Evolutionary conservation across 805 yeast species (phyloP).

Genomic region (Ogataea philodendri): DNA sequence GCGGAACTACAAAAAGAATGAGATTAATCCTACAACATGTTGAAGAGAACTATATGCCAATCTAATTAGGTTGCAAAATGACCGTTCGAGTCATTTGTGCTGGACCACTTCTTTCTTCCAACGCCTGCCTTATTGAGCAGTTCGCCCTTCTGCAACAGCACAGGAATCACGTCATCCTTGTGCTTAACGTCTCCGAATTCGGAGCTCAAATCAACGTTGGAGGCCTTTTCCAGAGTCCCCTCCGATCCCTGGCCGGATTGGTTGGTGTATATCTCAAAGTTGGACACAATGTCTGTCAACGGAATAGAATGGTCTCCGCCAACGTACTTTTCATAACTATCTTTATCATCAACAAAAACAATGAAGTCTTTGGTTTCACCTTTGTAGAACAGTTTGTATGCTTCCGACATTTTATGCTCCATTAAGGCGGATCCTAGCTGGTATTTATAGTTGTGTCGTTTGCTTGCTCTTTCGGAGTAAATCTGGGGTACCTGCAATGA

Average conservation of each 20-base stretch:
- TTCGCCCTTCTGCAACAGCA: slow-evolving; percentile 60
- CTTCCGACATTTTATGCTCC: slow-evolving; percentile 19
- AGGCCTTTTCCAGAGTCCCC: slow-evolving; percentile 72
- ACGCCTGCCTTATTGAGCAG: slow-evolving; percentile 39
- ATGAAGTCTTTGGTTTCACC: slow-evolving; percentile 65
- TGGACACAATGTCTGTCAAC: slow-evolving; percentile 58
- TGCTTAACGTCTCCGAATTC: slow-evolving; percentile 63
- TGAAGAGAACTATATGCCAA: not conserved
- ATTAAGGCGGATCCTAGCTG: not conserved
- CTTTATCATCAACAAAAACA: slow-evolving; percentile 58
- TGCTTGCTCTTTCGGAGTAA: slow-evolving; percentile 7
- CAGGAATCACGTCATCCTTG: slow-evolving; percentile 53
- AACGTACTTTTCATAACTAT: slow-evolving; percentile 45
- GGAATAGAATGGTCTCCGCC: slow-evolving; percentile 51
- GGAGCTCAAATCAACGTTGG: slow-evolving; percentile 56
- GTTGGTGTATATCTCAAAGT: slow-evolving; percentile 62
- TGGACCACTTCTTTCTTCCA: slow-evolving; percentile 17
- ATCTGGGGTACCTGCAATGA: slow-evolving; percentile 12
- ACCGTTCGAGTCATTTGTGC: slow-evolving; percentile 46
- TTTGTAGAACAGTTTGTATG: slow-evolving; percentile 57
- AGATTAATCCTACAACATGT: too few species aligned
- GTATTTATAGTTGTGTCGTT: slow-evolving; percentile 36
- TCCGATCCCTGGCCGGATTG: slow-evolving; percentile 63
- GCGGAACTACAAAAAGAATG: too few species aligned
- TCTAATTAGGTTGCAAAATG: slow-evolving; percentile 3